phyloP scores from a whole-genome alignment of 192 early-diverging fungal genomes.

The Backusella mclennaniae region DNA sequence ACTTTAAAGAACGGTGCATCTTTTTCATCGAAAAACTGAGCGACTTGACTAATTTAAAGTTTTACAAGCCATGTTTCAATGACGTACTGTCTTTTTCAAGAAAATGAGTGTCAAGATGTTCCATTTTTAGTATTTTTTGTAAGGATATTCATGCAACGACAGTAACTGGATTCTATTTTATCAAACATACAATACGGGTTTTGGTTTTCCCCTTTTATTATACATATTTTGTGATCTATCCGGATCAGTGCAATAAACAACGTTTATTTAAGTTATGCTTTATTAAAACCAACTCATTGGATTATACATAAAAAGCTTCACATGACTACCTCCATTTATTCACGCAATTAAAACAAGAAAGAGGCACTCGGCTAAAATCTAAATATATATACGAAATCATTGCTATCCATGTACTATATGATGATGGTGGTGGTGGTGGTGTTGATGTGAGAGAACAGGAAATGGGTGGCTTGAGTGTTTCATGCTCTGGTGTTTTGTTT shows the following conservation, averaged over 20 bases:
- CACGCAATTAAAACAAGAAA: no score
- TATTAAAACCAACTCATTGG: neutral
- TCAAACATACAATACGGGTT: neutral
- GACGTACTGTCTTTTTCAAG: neutral
- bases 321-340: neutral
- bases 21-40: neutral
- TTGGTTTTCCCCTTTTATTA: neutral
- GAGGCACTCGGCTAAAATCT: no score
- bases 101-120: neutral
- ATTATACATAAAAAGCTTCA: neutral
- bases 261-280: neutral
- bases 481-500: neutral
- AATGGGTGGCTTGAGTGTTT: neutral
- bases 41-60: neutral
- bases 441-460: neutral
- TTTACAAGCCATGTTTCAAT: neutral
- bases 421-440: neutral
- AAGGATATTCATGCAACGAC: neutral
- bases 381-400: neutral
- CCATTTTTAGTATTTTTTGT: neutral
- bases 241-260: neutral
- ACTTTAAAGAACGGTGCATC: no score
- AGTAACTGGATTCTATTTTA: neutral
- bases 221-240: neutral
- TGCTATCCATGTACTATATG: neutral